Evolutionary conservation across 2,329 filamentous ascomycete genomes (phyloP), one percentile per base, ranked within the genome.

Genomic region (Colletotrichum lupini): DNA sequence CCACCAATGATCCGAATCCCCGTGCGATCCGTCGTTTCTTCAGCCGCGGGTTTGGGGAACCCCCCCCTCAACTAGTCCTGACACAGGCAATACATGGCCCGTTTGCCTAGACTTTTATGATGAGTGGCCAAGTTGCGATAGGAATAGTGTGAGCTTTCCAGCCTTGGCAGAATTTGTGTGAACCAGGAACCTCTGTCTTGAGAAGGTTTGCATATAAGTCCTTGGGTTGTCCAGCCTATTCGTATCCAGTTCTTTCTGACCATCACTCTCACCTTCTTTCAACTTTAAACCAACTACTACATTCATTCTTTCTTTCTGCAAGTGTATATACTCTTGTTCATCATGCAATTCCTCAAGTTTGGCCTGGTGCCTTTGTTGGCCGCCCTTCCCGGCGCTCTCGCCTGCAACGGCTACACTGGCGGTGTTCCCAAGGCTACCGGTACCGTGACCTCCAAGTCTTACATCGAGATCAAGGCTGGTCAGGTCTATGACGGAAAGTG

Each of bases 401-500:
- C 80, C 32, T 82, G 80, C 68, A 60, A 78, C 58, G 80, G 78
- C 22, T 80, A 80, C 60, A 77, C 79, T 26, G 80, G 79, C 5
- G 80, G 80, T 46, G 30, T 82, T 8, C 80, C 80, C 55, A 75
- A 70, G n/a, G 77, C 78, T 52, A 76, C 77, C 70, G 76, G 77
- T 9, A 75, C 72, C 32, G 77, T 78, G n/a, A 74, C 76, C 32
- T 78, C 75, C 73, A 72, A 67, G 32, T 67, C 61, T 22, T 67
- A 68, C 52, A 73, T 82, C 60, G 78, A 77, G 72, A 76, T 82
- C 57, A 68, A 73, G 52, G 77, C 80, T 5, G 79, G 80, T 4
- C 61, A 79, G 57, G 77, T 78, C n/a, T 83, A 78, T 65, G 81
- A 83, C 65, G 81, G 79, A 52, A 77, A 77, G 52, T 82, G 80